Percentiles rank a stretch among this genome's conserved stretches.
phyloP scores from a whole-genome alignment of 306 rosid species.

The Mucuna pruriens region DNA sequence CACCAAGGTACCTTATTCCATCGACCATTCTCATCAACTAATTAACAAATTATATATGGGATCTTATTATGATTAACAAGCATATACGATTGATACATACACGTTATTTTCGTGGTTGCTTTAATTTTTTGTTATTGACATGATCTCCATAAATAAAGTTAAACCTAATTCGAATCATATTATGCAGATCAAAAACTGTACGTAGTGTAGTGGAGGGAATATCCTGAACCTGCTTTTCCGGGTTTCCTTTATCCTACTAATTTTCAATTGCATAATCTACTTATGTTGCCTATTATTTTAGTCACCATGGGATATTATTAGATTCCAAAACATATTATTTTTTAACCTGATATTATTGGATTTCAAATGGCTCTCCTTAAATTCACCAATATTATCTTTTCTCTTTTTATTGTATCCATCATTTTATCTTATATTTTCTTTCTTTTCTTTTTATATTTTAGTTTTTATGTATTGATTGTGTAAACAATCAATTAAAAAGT shows the following conservation, averaged over 20 bases:
- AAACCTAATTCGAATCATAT: conserved; percentile 8
- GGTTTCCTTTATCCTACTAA: neutral
- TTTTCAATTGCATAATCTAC: conserved; percentile 25
- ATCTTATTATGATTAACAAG: conserved; percentile 11
- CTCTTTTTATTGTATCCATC: neutral
- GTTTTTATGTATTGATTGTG: neutral
- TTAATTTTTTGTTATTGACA: neutral
- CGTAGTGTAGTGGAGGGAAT: conserved; percentile 34
- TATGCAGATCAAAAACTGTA: conserved; percentile 2
- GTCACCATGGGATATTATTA: conserved; percentile 15
- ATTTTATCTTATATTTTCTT: neutral
- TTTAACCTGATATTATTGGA: neutral
- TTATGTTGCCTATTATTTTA: conserved; percentile 20
- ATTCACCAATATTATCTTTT: neutral
- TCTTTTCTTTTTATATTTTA: neutral
- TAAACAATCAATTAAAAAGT: neutral
- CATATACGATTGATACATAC: neutral
- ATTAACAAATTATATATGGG: neutral
- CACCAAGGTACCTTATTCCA: conserved; percentile 29
- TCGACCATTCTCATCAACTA: conserved; percentile 17
- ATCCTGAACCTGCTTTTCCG: conserved; percentile 32
- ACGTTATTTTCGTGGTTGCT: neutral
- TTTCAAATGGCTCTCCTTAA: neutral
- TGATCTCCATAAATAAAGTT: conserved; percentile 2
- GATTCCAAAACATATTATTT: conserved; percentile 4